Evolutionary conservation across 2,329 filamentous ascomycete genomes (phyloP), one percentile per base, ranked within the genome.

Genomic region (Blastomyces percursus): DNA sequence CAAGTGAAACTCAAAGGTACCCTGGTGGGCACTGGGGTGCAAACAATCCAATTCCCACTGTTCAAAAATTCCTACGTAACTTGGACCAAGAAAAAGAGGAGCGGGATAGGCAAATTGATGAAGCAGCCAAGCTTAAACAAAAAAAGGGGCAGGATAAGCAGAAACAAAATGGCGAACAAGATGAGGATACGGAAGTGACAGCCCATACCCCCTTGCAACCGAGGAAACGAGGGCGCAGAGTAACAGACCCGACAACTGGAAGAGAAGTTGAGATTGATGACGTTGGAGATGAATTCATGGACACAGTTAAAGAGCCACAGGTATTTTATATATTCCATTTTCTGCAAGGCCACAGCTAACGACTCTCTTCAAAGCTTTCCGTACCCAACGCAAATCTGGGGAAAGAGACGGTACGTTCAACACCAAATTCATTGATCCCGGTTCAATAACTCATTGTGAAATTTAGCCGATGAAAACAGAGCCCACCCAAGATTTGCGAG

Each of bases 351-450:
- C 19, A 61, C 59, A 40, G 48, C 59, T 61, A 60, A 60, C 62
- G 61, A 32, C 63, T 51, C 62, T 52, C 30, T 5, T 96, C 16
- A 46, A 32, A 61, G 60, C 59, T 61, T 32, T 90, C 89, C 1
- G 84, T 97, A 0, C 93, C 93, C 21, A 97, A 96, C 74, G 89
- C 90, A 51, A 96, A 96, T 70, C 77, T 97, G 2, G 84, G 86
- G 66, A 92, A 89, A 72, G 79, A 84, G 2, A 88, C 90, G 3
- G 81, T 82, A 72, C 68, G 79, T 72, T 51, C 21, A 35, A 21
- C 61, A 42, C 4, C 12, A 24, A 21, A 32, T 16, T 42, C 8
- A 21, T 24, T n/a, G 61, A 3, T 59, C 62, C 66, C 32, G 67
- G 16, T 12, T 40, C n/a, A 7, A 14, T 46, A 19, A 30, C 32